phyloP scores from a whole-genome alignment of 768 basidiomycete genomes.

The Podaxis sp. region DNA sequence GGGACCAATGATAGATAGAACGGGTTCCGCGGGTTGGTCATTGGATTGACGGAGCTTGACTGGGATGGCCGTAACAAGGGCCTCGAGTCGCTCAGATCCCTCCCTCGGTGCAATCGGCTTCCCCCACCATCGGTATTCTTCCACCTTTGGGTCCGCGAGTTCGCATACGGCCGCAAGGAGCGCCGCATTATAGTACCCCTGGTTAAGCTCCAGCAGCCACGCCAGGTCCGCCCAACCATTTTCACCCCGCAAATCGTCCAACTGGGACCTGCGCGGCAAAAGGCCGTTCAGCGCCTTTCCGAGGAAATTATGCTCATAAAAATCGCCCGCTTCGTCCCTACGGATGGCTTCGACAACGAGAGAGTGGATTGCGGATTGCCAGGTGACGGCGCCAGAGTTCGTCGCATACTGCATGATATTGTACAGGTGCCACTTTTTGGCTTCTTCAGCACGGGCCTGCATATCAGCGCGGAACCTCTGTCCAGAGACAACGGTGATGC shows the following conservation, averaged over 20 bases:
- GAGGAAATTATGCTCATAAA: constrained; percentile 19
- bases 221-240: constrained; percentile 27
- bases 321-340: constrained; percentile 19
- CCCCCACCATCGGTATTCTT: constrained; percentile 16
- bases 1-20: constrained; percentile 15
- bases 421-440: constrained; percentile 20
- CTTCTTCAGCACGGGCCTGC: constrained; percentile 12
- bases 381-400: constrained; percentile 20
- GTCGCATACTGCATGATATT: constrained; percentile 22
- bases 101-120: constrained; percentile 10
- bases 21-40: background rate
- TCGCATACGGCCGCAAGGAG: constrained; percentile 25
- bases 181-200: constrained; percentile 26
- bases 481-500: constrained; percentile 3
- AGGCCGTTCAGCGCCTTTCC: constrained; percentile 26
- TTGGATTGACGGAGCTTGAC: background rate
- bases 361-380: constrained; percentile 25
- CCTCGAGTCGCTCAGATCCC: constrained; percentile 12
- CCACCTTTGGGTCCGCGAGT: constrained; percentile 3
- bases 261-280: constrained; percentile 21
- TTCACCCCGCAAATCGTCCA: constrained; percentile 14
- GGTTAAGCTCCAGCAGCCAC: constrained; percentile 27
- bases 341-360: constrained; percentile 24
- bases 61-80: constrained; percentile 12
- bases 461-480: constrained; percentile 8